Evolutionary conservation across 768 basidiomycete species (phyloP), one percentile per base, ranked within the genome.

Genomic region (Xerocomellus amylosporus): DNA sequence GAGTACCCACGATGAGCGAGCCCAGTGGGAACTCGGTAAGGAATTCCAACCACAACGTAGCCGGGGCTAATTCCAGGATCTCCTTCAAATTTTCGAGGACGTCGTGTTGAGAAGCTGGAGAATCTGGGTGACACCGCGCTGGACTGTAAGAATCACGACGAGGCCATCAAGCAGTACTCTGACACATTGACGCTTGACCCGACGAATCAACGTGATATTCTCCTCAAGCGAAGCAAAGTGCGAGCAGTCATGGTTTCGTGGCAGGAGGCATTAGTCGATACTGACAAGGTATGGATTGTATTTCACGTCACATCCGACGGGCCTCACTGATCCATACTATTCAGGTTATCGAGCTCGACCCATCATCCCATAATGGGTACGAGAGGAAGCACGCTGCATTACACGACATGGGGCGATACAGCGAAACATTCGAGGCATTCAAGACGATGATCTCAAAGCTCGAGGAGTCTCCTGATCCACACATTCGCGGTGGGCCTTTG

Each of bases 181-280:
- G 17, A 19, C 0, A 20, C 47, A 17, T 9, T 60, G 8, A 42
- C 28, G 0, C 51, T 61, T 3, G 15, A 42, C 8, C 15, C 31
- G 1, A 0, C 30, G 3, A 38, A 42, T 8, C 20, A 24, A 0
- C 0, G 19, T 15, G 44, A 47, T 10, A 45, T 47, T n/a, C 24
- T 61, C 13, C 5, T 51, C 8, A 52, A 52, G 37, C 38, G 60
- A 1, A 54, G 55, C 40, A 26, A 51, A 39, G 41, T 15, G 2
- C 39, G 37, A 7, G 10, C n/a, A 0, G 5, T 30, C 15, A 34
- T 33, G 31, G 22, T 12, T 4, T 43, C n/a, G 1, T 60, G 54
- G 60, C 39, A 34, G 1, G 46, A 46, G 1, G 58, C 49, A 2
- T 10, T 58, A 15, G 9, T 2, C 8, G 54, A 58, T 30, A 46